Conservation (phyloP, 495 filamentous ascomycete species). For the Staphylotrichum tortipilum region DNA sequence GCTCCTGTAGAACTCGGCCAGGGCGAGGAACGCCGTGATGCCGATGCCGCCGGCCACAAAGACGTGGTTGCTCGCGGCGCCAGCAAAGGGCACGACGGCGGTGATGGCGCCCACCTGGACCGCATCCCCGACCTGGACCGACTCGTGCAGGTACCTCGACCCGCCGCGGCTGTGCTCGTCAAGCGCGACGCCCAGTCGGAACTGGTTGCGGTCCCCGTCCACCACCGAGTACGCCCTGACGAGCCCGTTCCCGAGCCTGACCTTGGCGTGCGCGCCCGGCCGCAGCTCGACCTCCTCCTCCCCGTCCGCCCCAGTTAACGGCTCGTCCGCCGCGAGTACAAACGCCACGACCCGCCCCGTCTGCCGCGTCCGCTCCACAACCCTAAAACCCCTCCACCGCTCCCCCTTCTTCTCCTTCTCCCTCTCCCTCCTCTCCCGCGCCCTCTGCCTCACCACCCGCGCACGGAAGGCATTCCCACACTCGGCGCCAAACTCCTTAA, state of each 20-base stretch:
- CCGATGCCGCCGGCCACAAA: conserved; percentile 47
- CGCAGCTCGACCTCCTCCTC: conserved; percentile 10
- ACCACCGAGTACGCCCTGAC: conserved; percentile 42
- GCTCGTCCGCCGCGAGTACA: conserved; percentile 27
- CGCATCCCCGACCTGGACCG: conserved; percentile 35
- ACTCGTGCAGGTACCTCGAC: conserved; percentile 37
- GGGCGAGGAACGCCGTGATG: conserved; percentile 42
- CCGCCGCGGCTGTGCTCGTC: conserved; percentile 39
- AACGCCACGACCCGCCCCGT: conserved; percentile 36
- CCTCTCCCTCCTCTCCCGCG: conserved; percentile 22
- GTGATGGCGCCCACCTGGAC: conserved; percentile 40
- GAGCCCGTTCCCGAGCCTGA: conserved; percentile 38
- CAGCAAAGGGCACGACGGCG: conserved; percentile 23
- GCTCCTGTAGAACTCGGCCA: conserved; percentile 24
- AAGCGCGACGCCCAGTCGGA: conserved; percentile 41
- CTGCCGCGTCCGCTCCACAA: conserved; percentile 33
- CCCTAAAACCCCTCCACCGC: too few relatives aligned
- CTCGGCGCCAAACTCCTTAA: conserved; percentile 42
- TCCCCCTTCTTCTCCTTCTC: conserved; percentile 26
- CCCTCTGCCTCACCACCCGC: conserved; percentile 28
- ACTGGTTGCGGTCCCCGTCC: conserved; percentile 29
- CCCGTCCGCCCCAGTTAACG: conserved; percentile 8
- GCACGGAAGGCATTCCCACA: conserved; percentile 32
- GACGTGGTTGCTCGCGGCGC: conserved; percentile 38
- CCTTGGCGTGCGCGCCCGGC: conserved; percentile 34